These are phyloP conservation scores for Lentinus polychrous DNA, from an alignment of 1,284 basidiomycete genomes.

Conservation along the genomic window DNA sequence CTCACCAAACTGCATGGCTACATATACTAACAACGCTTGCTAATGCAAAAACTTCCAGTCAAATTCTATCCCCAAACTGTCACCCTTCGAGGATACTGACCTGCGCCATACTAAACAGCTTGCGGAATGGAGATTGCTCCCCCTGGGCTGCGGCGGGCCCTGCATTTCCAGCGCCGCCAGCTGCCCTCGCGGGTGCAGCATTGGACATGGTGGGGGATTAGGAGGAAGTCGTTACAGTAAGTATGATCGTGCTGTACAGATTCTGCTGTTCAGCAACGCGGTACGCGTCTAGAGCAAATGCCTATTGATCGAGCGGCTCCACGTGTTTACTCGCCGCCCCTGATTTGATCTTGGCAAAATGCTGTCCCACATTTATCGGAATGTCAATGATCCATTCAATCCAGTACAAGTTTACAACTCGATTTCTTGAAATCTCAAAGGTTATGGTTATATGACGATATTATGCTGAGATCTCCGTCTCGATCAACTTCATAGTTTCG, in stretches of 20 bases:
- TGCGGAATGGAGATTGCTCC: conserved; percentile 23
- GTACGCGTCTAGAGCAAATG: background rate
- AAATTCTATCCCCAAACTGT: no score
- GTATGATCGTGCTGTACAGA: no score
- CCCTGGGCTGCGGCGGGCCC: conserved; percentile 15
- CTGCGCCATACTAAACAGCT: conserved; percentile 39
- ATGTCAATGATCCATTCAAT: no score
- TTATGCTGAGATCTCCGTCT: no score
- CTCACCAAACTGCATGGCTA: conserved; percentile 56
- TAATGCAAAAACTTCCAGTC: conserved; percentile 19
- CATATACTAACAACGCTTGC: conserved; percentile 64
- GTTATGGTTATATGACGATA: background rate
- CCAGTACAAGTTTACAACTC: no score
- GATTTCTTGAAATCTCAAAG: background rate
- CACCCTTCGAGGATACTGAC: conserved; percentile 27
- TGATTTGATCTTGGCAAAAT: no score
- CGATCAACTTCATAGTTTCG: background rate
- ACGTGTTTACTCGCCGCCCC: no score
- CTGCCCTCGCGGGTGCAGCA: conserved; percentile 17
- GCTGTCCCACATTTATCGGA: no score
- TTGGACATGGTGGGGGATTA: conserved; percentile 4
- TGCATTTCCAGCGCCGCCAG: conserved; percentile 7
- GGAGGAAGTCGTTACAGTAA: no score
- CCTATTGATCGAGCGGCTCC: background rate
- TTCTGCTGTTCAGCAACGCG: no score